Conservation (phyloP, 495 filamentous ascomycete species). For the Elaphomyces granulatus region DNA sequence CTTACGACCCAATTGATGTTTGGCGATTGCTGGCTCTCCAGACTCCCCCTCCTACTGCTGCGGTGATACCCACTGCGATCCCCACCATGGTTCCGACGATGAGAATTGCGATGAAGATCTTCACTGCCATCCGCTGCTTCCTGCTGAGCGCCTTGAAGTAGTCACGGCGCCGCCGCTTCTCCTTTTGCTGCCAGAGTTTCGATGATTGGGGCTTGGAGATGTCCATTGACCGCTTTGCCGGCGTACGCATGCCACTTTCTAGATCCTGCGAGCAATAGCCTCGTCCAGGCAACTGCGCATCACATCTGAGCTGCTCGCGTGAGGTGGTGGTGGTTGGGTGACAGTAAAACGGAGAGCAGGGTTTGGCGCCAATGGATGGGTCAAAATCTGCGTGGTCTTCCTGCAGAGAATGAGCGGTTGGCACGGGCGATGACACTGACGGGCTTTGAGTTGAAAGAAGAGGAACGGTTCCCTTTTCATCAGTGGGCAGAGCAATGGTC, state of each 20-base stretch:
- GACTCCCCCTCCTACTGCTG: slow-evolving; percentile 43
- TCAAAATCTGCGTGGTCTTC: slow-evolving; percentile 20
- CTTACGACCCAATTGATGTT: slow-evolving; percentile 8
- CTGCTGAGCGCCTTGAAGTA: slow-evolving; percentile 29
- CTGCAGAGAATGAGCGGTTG: slow-evolving; percentile 1
- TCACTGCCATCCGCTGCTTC: slow-evolving; percentile 35
- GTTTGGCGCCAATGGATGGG: slow-evolving; percentile 30
- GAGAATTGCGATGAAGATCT: slow-evolving; percentile 40
- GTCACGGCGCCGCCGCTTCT: slow-evolving; percentile 18
- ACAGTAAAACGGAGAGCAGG: slow-evolving; percentile 46
- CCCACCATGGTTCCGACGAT: slow-evolving; percentile 45
- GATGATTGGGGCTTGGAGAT: slow-evolving; percentile 15
- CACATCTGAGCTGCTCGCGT: slow-evolving; percentile 28
- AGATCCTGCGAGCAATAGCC: slow-evolving; percentile 14
- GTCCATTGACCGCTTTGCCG: slow-evolving; percentile 5
- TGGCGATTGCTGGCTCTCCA: slow-evolving; percentile 30
- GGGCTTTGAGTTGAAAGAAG: neutral
- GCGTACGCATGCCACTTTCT: slow-evolving; percentile 14
- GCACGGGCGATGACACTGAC: neutral
- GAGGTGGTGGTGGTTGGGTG: slow-evolving; percentile 37
- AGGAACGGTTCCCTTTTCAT: neutral
- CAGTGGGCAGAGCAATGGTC: neutral
- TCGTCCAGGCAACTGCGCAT: slow-evolving; percentile 20
- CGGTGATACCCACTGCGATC: slow-evolving; percentile 47
- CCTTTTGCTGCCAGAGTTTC: slow-evolving; percentile 28